Evolutionary conservation across 2,329 filamentous ascomycete species (phyloP).

Genomic region (Aspergillus puulaauensis): DNA sequence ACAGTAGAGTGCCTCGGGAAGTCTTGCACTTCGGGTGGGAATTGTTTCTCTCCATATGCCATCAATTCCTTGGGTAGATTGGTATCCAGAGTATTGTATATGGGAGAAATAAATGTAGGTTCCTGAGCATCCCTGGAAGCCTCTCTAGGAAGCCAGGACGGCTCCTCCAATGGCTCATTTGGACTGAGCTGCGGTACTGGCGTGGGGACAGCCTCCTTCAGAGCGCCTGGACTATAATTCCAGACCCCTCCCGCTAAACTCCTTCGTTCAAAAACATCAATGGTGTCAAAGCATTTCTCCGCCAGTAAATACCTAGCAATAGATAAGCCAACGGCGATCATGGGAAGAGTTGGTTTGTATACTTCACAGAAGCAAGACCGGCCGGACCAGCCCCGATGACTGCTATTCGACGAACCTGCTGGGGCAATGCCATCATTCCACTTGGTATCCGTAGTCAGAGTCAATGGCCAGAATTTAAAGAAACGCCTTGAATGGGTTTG

Average conservation of each 20-base stretch:
- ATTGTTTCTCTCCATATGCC: slow-evolving; percentile 71
- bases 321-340: slow-evolving; percentile 16
- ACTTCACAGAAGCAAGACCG: slow-evolving; percentile 75
- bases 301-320: slow-evolving; percentile 64
- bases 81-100: slow-evolving; percentile 80
- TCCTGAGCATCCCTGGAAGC: slow-evolving; percentile 26
- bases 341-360: slow-evolving; percentile 17
- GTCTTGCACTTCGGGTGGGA: slow-evolving; percentile 63
- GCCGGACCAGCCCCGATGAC: slow-evolving; percentile 81
- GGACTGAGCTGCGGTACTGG: slow-evolving; percentile 68
- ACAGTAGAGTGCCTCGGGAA: slow-evolving; percentile 74
- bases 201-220: slow-evolving; percentile 44
- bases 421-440: slow-evolving; percentile 21
- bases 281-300: slow-evolving; percentile 66
- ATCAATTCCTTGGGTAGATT: slow-evolving; percentile 84
- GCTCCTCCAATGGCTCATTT: slow-evolving; percentile 61
- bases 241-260: slow-evolving; percentile 76
- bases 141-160: slow-evolving; percentile 49
- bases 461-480: background rate
- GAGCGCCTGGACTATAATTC: slow-evolving; percentile 66
- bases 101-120: slow-evolving; percentile 73
- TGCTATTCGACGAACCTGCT: slow-evolving; percentile 54
- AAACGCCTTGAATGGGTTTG: background rate
- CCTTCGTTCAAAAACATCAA: slow-evolving; percentile 82
- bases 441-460: background rate